A percentile compares a stretch with the other conserved stretches of the same genome.
Conservation (phyloP, 495 filamentous ascomycete species). For the Letharia columbiana region DNA sequence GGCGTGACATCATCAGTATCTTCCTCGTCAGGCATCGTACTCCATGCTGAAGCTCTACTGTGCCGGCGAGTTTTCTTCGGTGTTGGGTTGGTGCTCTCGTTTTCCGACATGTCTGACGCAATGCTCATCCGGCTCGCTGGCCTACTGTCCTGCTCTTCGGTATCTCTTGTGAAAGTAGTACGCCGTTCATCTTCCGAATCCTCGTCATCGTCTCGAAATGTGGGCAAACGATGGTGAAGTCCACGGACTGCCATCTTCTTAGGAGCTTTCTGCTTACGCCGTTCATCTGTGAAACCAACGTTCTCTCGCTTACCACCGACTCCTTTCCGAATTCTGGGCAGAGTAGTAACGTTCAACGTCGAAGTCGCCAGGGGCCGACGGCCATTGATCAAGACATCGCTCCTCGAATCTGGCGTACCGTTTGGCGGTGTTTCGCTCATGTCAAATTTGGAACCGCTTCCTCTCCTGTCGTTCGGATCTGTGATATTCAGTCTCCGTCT, state of each 20-base stretch:
- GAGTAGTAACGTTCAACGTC: slow-evolving; percentile 50
- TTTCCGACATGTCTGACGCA: slow-evolving; percentile 51
- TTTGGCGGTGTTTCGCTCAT: slow-evolving; percentile 46
- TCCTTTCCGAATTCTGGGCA: slow-evolving; percentile 66
- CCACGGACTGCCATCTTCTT: slow-evolving; percentile 46
- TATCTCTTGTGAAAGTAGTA: slow-evolving; percentile 57
- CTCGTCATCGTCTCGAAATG: slow-evolving; percentile 46
- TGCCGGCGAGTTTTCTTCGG: slow-evolving; percentile 31
- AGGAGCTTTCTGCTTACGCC: slow-evolving; percentile 50
- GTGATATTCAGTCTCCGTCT: slow-evolving; percentile 68
- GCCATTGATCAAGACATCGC: slow-evolving; percentile 25
- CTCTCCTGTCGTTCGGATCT: slow-evolving; percentile 52
- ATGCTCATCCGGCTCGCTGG: slow-evolving; percentile 70
- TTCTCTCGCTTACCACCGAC: slow-evolving; percentile 51
- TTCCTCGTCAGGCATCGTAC: slow-evolving; percentile 17
- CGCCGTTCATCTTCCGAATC: slow-evolving; percentile 53
- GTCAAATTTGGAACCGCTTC: slow-evolving; percentile 40
- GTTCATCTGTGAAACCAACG: slow-evolving; percentile 65
- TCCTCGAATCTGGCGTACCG: slow-evolving; percentile 61
- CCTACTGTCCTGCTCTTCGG: slow-evolving; percentile 74
- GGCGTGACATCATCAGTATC: slow-evolving; percentile 20
- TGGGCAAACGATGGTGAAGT: slow-evolving; percentile 49
- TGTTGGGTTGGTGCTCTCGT: slow-evolving; percentile 39
- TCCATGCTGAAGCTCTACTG: slow-evolving; percentile 26
- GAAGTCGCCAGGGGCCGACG: slow-evolving; percentile 32